These are phyloP conservation scores for Penicillium subrubescens DNA, from an alignment of 495 filamentous ascomycete species.

Conservation along the genomic window DNA sequence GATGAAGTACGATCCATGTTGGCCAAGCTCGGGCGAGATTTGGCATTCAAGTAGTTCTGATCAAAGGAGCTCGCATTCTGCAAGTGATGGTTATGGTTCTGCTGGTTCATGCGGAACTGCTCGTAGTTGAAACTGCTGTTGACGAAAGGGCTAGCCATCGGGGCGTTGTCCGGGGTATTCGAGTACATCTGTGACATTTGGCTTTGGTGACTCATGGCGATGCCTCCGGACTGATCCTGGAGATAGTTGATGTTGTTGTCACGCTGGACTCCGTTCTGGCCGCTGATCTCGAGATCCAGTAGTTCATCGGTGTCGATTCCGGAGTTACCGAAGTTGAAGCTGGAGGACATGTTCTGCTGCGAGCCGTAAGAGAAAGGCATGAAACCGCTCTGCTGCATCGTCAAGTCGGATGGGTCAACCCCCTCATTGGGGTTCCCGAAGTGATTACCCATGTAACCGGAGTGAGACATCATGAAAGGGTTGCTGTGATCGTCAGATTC, in stretches of 20 bases:
- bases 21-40: conserved; percentile 61
- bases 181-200: conserved; percentile 76
- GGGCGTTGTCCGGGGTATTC: conserved; percentile 82
- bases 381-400: conserved; percentile 61
- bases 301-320: conserved; percentile 58
- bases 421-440: conserved; percentile 64
- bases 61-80: conserved; percentile 56
- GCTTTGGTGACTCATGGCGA: conserved; percentile 51
- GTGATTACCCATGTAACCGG: conserved; percentile 66
- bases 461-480: conserved; percentile 56
- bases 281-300: conserved; percentile 53
- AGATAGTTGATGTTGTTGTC: conserved; percentile 46
- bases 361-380: conserved; percentile 52
- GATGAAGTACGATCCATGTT: conserved; percentile 70
- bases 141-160: conserved; percentile 84
- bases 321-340: conserved; percentile 57
- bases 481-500: conserved; percentile 69
- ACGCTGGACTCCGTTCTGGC: conserved; percentile 45
- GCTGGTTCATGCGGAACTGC: conserved; percentile 66
- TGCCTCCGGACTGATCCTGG: conserved; percentile 49
- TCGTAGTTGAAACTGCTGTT: conserved; percentile 70
- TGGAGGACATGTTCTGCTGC: conserved; percentile 54
- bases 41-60: conserved; percentile 49
- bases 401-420: conserved; percentile 86
- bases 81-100: conserved; percentile 53